A percentile compares a stretch with the other conserved stretches of the same genome.
Conservation (phyloP, 306 rosid genomes). For the Citrullus mucosospermus region DNA sequence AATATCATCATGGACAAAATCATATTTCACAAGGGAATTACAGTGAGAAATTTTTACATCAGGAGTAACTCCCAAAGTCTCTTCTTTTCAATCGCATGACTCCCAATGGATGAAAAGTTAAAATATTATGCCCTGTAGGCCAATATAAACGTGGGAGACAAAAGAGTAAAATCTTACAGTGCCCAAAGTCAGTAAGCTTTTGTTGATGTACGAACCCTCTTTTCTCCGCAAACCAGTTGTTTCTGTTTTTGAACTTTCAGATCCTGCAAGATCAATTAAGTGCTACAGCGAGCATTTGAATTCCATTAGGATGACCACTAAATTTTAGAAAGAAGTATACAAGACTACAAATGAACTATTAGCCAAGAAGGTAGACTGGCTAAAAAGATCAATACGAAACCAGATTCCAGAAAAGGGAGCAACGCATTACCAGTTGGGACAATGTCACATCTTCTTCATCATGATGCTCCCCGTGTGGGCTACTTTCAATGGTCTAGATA, state of each 20-base stretch:
- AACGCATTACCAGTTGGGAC: conserved; percentile 57
- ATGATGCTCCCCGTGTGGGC: conserved; percentile 46
- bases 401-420: conserved; percentile 2
- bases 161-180: conserved; percentile 42
- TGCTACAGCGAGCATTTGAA: conserved; percentile 42
- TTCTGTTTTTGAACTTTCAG: conserved; percentile 87
- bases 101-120: not conserved
- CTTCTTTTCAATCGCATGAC: not conserved
- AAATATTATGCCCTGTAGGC: not conserved
- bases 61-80: not conserved
- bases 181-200: conserved; percentile 82
- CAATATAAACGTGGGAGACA: not conserved
- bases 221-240: conserved; percentile 81
- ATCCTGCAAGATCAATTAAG: conserved; percentile 91
- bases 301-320: conserved; percentile 9
- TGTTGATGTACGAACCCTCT: conserved; percentile 84
- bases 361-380: conserved; percentile 6
- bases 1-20: not conserved
- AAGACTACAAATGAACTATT: not conserved
- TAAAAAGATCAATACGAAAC: not conserved
- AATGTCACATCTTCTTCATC: conserved; percentile 72
- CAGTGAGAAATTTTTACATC: not conserved
- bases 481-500: conserved; percentile 75
- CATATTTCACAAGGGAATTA: not conserved
- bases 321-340: not conserved